These are phyloP conservation scores for Parasitella parasitica DNA, from an alignment of 371 early-diverging fungal genomes.

Conservation along the genomic window DNA sequence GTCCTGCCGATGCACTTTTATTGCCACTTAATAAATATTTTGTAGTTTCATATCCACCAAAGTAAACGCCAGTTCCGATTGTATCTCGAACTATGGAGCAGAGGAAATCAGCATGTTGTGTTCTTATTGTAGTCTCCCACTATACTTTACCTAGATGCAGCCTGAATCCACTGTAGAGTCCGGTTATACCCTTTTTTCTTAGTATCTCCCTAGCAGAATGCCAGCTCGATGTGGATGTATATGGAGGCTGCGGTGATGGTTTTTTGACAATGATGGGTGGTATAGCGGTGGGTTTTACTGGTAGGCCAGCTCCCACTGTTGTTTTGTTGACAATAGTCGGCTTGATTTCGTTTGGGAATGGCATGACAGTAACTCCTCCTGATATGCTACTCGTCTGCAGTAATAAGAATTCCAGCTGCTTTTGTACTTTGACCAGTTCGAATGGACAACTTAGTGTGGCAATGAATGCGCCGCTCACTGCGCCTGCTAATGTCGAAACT, in stretches of 20 bases:
- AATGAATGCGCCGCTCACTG: constrained; percentile 64
- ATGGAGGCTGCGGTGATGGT: not conserved
- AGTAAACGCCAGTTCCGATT: constrained; percentile 79
- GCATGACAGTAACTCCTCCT: constrained; percentile 42
- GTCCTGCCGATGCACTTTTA: constrained; percentile 49
- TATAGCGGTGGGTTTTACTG: constrained; percentile 22
- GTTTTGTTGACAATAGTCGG: constrained; percentile 17
- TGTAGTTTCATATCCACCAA: constrained; percentile 75
- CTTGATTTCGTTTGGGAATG: constrained; percentile 15
- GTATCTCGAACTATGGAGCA: constrained; percentile 63
- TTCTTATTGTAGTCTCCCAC: no score
- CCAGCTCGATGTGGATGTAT: constrained; percentile 52
- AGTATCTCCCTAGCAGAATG: constrained; percentile 59
- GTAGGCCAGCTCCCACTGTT: constrained; percentile 38
- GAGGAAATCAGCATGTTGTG: no score
- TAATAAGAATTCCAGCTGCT: constrained; percentile 67
- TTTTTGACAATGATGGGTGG: constrained; percentile 8
- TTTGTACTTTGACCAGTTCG: constrained; percentile 81
- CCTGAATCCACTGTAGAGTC: constrained; percentile 52
- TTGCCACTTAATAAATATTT: constrained; percentile 60
- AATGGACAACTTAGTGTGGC: constrained; percentile 74
- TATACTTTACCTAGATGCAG: constrained; percentile 46
- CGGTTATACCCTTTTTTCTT: constrained; percentile 47
- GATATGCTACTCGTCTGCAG: constrained; percentile 58
- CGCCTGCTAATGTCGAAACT: constrained; percentile 62